Evolutionary conservation across 208 protist genomes (phyloP), one percentile per base, ranked within the genome.

Genomic region (Acanthamoeba healyi): DNA sequence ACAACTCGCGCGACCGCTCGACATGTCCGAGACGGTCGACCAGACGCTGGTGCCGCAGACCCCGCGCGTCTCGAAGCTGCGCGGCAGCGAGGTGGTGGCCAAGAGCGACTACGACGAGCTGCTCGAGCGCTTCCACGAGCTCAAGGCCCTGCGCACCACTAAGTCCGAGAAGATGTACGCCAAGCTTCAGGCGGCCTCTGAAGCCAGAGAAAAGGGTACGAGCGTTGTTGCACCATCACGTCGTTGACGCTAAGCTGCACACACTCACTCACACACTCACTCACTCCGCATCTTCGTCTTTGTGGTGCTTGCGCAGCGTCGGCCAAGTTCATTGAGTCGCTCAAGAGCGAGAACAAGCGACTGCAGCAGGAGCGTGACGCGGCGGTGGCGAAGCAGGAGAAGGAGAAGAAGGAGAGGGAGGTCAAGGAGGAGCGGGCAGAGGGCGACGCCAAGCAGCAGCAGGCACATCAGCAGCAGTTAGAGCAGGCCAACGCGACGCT

Each of bases 41-140:
- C 38, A 70, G 36, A 61, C 32, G 46, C 15, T 51, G 38, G 46
- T 91, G 84, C 84, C 84, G 6, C 51, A 91, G 51, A 91, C 84
- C n/a, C 84, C 84, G 2, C 46, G 61, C 54, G 38, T 72, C 2
- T 24, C 51, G 51, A 91, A 91, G 61, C 34, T 72, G 17, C 46
- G 61, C n/a, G 84, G 84, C 34, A 70, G 15, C n/a, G 74, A 84
- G 74, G 42, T 84, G 42, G 61, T 91, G 36, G 84, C 84, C 51
- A 91, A 91, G 84, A 44, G 61, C 38, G 84, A 91, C 84, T 91
- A 91, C 32, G 84, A 91, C 54, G 56, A 91, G 56, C 38, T 91
- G 9, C 84, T 91, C 36, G 51, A 72, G 22, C 44, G 61, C 2
- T 91, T 91, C 84, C 67, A 65, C 51, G 19, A 91, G 32, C 54